Evolutionary conservation across 1,284 basidiomycete genomes (phyloP).

Genomic region (Rhodofomes roseus): DNA sequence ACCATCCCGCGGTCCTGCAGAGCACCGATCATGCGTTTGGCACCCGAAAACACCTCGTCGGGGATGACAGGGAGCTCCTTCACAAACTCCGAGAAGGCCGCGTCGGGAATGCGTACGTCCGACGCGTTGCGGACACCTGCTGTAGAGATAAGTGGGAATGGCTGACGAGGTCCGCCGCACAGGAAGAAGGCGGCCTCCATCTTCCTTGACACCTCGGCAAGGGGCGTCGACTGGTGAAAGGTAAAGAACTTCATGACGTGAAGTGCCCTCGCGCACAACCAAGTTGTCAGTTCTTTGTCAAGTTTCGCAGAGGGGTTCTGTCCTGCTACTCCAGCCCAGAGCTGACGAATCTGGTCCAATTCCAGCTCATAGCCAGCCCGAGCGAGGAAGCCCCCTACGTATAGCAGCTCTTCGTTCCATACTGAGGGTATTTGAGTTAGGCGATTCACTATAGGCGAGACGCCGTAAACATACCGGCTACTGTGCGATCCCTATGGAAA

Average conservation of each 20-base stretch:
- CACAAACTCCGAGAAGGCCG: slow-evolving; percentile 74
- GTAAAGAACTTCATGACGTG: slow-evolving; percentile 91
- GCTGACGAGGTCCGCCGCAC: slow-evolving; percentile 36
- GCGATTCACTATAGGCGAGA: no score
- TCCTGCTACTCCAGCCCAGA: slow-evolving; percentile 51
- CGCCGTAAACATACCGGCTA: slow-evolving; percentile 44
- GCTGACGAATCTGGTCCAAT: slow-evolving; percentile 52
- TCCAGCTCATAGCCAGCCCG: slow-evolving; percentile 89
- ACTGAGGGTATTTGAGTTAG: slow-evolving; percentile 39
- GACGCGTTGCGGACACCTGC: slow-evolving; percentile 70
- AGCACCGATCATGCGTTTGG: slow-evolving; percentile 60
- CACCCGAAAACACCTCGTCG: slow-evolving; percentile 59
- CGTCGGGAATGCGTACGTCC: slow-evolving; percentile 78
- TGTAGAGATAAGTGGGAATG: slow-evolving; percentile 79
- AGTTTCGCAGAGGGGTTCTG: slow-evolving; percentile 18
- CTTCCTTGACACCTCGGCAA: slow-evolving; percentile 74
- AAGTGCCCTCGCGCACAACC: slow-evolving; percentile 63
- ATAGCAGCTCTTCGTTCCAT: slow-evolving; percentile 88
- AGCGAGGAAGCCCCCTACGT: slow-evolving; percentile 78
- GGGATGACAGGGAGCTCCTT: slow-evolving; percentile 80
- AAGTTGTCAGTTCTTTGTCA: slow-evolving; percentile 41
- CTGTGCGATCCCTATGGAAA: slow-evolving; percentile 64
- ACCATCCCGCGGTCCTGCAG: slow-evolving; percentile 71
- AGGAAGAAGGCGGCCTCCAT: slow-evolving; percentile 84
- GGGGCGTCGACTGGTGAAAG: slow-evolving; percentile 85